A percentile compares a stretch with the other conserved stretches of the same genome.
Conservation (phyloP, 176 grass and related monocot genomes). For the Carex parvula region DNA sequence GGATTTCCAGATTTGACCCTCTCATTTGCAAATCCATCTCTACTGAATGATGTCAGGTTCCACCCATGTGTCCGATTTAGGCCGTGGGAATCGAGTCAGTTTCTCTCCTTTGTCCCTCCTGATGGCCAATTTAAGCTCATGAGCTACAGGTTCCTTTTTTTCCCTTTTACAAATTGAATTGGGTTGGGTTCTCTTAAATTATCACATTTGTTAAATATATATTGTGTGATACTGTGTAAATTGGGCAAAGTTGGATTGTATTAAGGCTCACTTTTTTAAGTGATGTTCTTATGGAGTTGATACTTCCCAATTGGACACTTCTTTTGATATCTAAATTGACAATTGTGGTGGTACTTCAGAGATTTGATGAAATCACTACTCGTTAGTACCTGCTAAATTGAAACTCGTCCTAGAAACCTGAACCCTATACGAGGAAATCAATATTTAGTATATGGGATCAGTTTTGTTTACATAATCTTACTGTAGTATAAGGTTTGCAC, state of each 20-base stretch:
- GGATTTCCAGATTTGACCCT: conserved; percentile 86
- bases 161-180: background rate
- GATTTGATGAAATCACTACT: no score
- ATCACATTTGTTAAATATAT: background rate
- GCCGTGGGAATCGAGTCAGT: conserved; percentile 70
- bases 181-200: background rate
- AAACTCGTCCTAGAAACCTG: background rate
- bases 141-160: conserved; percentile 63
- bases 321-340: background rate
- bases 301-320: background rate
- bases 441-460: background rate
- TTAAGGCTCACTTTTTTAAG: background rate
- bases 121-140: conserved; percentile 86
- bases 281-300: background rate
- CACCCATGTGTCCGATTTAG: conserved; percentile 86
- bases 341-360: no score
- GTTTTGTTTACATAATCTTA: background rate
- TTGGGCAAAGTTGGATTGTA: background rate
- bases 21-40: conserved; percentile 71
- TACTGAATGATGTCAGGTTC: conserved; percentile 80
- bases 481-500: background rate
- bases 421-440: background rate
- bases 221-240: background rate
- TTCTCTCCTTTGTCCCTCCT: conserved; percentile 87
- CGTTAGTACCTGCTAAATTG: background rate